Base-by-base conservation (phyloP, 2,329 filamentous ascomycete species). In the Colletotrichum shisoi region DNA sequence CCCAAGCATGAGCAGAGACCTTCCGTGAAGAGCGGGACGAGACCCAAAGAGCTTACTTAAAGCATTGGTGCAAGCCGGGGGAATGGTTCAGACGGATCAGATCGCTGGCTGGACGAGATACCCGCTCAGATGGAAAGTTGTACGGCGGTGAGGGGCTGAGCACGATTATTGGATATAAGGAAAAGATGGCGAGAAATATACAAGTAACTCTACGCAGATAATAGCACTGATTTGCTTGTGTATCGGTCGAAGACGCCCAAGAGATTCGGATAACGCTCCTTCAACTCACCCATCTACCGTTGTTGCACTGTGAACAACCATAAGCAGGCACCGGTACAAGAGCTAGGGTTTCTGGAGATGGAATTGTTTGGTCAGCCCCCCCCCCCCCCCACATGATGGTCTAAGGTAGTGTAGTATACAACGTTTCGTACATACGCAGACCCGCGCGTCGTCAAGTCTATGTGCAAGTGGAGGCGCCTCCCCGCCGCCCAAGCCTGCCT, bases 381-480 rank as follows among this genome's bases (percentile, higher is more conserved):
- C 45, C 19, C 24, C 40, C 37, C 51, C 61, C n/a, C 51, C 49
- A 15, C 24, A 45, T 56, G 49, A 37, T 52, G n/a, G 59, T 51
- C 67, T 58, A 57, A 57, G 52, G 45, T 64, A 65, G 60, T 56
- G 67, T 70, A 70, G 59, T 70, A 67, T 70, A 70, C 69, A 70
- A 31, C 60, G 59, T 49, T 69, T 70, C 59, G 56, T 69, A 64
- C 59, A 67, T 58, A 58, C 63, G 66, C 53, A 69, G 57, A 58
- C 68, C 54, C 51, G 52, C 58, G 64, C 64, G 42, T 62, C 66
- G 40, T 59, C 59, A 57, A 69, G 66, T 70, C 68, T 70, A 70
- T 67, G 69, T 63, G 66, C 68, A 67, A 65, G 64, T 46, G 21
- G 60, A 42, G 57, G 54, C 67, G 56, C 62, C 62, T 62, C 49